Conservation (phyloP, 805 yeast genomes). For the Candida stauntonica region DNA sequence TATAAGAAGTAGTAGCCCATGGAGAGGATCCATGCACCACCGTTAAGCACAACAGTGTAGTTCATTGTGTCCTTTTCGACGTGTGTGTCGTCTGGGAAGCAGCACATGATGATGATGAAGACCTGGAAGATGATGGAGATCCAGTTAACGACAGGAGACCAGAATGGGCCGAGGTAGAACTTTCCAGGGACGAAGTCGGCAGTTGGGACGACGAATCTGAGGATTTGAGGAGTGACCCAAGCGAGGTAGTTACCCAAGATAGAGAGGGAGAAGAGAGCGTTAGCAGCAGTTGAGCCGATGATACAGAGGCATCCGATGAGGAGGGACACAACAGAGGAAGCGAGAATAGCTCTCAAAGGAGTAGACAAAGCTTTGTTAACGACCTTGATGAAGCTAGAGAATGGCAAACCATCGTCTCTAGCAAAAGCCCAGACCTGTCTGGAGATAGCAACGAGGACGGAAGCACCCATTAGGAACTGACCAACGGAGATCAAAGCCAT, state of each 20-base stretch:
- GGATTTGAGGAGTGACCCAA: slow-evolving; percentile 36
- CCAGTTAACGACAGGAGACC: slow-evolving; percentile 44
- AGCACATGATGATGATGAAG: slow-evolving; percentile 50
- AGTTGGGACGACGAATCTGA: slow-evolving; percentile 41
- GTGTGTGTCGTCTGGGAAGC: slow-evolving; percentile 52
- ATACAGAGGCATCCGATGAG: slow-evolving; percentile 37
- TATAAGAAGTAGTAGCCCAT: slow-evolving; percentile 46
- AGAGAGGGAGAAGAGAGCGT: slow-evolving; percentile 39
- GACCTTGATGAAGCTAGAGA: slow-evolving; percentile 48
- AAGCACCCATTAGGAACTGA: slow-evolving; percentile 63
- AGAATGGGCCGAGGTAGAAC: slow-evolving; percentile 51
- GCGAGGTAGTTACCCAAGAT: slow-evolving; percentile 51
- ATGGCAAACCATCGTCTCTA: slow-evolving; percentile 70
- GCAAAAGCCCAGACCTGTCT: slow-evolving; percentile 73
- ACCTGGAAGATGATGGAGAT: slow-evolving; percentile 45
- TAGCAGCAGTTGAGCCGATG: slow-evolving; percentile 38
- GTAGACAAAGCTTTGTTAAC: slow-evolving; percentile 52
- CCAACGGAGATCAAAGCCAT: slow-evolving; percentile 55
- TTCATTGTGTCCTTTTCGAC: slow-evolving; percentile 51
- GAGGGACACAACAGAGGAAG: slow-evolving; percentile 33
- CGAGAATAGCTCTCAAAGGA: slow-evolving; percentile 61
- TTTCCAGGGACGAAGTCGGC: slow-evolving; percentile 59
- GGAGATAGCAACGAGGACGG: slow-evolving; percentile 54
- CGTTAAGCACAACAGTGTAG: slow-evolving; percentile 63
- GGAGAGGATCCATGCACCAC: slow-evolving; percentile 56